A percentile compares a stretch with the other conserved stretches of the same genome.
Evolutionary conservation across 2,329 filamentous ascomycete genomes (phyloP).

Genomic region (Conoideocrella luteorostrata): DNA sequence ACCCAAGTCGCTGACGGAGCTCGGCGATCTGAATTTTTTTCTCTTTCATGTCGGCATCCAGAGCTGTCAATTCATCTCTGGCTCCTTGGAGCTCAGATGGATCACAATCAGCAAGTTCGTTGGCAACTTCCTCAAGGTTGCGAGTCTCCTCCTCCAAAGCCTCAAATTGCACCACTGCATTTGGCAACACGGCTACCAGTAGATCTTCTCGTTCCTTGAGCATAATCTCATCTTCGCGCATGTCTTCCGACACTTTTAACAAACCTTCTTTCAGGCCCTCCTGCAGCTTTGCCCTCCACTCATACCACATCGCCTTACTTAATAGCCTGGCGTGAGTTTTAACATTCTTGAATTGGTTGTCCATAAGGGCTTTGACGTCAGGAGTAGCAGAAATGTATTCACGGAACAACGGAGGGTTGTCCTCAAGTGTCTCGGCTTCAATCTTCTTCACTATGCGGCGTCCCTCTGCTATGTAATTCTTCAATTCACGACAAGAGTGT

Average conservation of each 20-base stretch:
- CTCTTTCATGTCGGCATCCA: conserved; percentile 62
- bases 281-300: conserved; percentile 88
- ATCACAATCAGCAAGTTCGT: conserved; percentile 72
- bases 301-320: conserved; percentile 97
- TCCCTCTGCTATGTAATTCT: conserved; percentile 93
- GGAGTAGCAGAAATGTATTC: conserved; percentile 84
- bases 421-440: conserved; percentile 78
- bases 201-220: conserved; percentile 63
- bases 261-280: conserved; percentile 76
- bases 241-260: conserved; percentile 65
- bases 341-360: conserved; percentile 95
- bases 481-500: conserved; percentile 90
- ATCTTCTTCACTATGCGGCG: conserved; percentile 85
- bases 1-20: conserved; percentile 59
- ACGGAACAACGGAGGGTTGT: conserved; percentile 84
- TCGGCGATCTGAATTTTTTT: conserved; percentile 63
- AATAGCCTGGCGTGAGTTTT: conserved; percentile 85
- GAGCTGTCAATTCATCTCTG: conserved; percentile 58
- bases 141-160: conserved; percentile 56
- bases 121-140: conserved; percentile 64
- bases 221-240: conserved; percentile 64
- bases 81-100: conserved; percentile 68
- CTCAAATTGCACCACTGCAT: conserved; percentile 53
- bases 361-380: conserved; percentile 80
- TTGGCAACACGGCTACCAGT: conserved; percentile 61